Percentiles rank a stretch among this genome's conserved stretches.
Conservation (phyloP, 768 basidiomycete species). For the Hygrophoropsis aurantiaca region DNA sequence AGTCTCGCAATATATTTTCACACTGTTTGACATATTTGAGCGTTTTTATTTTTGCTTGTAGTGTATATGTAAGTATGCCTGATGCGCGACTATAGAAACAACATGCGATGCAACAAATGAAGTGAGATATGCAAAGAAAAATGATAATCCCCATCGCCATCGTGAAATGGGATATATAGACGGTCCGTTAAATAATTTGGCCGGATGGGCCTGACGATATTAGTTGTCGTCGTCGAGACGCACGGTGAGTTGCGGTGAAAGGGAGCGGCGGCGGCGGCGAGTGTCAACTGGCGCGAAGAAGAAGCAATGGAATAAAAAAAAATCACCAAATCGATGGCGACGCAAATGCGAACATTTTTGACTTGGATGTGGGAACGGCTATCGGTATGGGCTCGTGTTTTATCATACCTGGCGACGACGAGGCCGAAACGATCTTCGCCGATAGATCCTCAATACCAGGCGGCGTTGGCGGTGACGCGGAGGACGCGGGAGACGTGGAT, state of each 20-base stretch:
- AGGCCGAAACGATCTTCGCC: slow-evolving; percentile 46
- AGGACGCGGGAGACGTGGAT: slow-evolving; percentile 59
- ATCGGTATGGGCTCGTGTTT: slow-evolving; percentile 22
- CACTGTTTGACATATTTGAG: slow-evolving; percentile 13
- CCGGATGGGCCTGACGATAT: slow-evolving; percentile 13
- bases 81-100: slow-evolving; percentile 37
- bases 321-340: slow-evolving; percentile 60
- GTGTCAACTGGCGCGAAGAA: slow-evolving; percentile 9
- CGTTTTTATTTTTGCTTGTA: slow-evolving; percentile 27
- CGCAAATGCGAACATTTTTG: slow-evolving; percentile 66
- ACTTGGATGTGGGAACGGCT: slow-evolving; percentile 39
- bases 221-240: slow-evolving; percentile 33
- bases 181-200: slow-evolving; percentile 28
- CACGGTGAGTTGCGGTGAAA: not conserved
- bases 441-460: slow-evolving; percentile 49
- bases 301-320: slow-evolving; percentile 18
- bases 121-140: slow-evolving; percentile 11
- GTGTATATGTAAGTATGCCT: slow-evolving; percentile 36
- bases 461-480: slow-evolving; percentile 62
- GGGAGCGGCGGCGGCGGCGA: not conserved
- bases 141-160: slow-evolving; percentile 14
- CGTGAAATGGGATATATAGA: slow-evolving; percentile 32
- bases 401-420: slow-evolving; percentile 31
- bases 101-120: slow-evolving; percentile 29
- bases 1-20: too few relatives aligned